Evolutionary conservation across 2,329 filamentous ascomycete genomes (phyloP).

Genomic region (Fonsecaea erecta): DNA sequence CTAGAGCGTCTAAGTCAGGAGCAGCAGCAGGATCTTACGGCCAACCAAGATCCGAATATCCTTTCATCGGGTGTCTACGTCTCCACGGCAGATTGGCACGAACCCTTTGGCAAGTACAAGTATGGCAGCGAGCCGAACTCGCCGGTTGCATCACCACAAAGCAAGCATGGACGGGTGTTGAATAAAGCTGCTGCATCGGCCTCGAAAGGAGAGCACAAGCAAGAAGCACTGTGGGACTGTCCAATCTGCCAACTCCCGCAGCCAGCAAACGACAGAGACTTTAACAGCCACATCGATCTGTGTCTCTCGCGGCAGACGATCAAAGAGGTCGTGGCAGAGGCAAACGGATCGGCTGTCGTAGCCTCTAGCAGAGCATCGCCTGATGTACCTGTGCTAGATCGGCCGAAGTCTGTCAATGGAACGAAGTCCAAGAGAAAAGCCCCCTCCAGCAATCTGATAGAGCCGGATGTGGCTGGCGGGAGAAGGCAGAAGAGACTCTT

Average conservation of each 20-base stretch:
- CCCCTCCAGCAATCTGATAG: neutral
- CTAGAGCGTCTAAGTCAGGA: constrained; percentile 67
- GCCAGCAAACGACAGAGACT: constrained; percentile 72
- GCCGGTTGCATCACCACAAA: constrained; percentile 12
- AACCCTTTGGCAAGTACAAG: constrained; percentile 39
- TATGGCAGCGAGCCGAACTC: constrained; percentile 35
- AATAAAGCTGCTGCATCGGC: constrained; percentile 14
- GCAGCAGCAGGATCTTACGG: constrained; percentile 37
- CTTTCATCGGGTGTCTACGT: neutral
- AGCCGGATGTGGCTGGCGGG: neutral
- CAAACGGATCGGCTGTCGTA: neutral
- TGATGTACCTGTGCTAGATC: neutral
- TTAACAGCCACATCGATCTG: constrained; percentile 91
- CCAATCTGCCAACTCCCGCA: constrained; percentile 85
- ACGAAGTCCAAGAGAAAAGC: constrained; percentile 29
- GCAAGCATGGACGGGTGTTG: constrained; percentile 20
- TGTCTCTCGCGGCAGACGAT: constrained; percentile 88
- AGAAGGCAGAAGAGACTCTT: constrained; percentile 35
- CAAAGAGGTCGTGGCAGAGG: constrained; percentile 69
- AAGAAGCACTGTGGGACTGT: constrained; percentile 69
- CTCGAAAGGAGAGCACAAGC: constrained; percentile 15
- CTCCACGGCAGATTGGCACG: constrained; percentile 37
- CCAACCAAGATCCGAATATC: constrained; percentile 35
- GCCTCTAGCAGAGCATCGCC: constrained; percentile 14
- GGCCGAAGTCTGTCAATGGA: neutral